Conservation (phyloP, 345 rosid species). For the Excoecaria agallocha region DNA sequence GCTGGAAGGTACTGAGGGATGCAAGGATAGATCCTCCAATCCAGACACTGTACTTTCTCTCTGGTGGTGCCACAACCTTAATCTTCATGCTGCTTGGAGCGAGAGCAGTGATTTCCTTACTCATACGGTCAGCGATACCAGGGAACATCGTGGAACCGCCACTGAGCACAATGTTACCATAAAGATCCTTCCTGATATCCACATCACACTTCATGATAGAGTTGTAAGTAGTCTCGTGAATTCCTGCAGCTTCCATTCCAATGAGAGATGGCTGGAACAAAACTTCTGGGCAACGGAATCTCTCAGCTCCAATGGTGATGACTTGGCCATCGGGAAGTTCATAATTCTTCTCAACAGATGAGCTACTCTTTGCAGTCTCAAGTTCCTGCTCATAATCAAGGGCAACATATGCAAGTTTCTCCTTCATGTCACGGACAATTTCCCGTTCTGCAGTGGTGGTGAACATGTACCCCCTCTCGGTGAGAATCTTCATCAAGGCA, state of each 20-base stretch:
- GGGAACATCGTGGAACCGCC: constrained; percentile 16
- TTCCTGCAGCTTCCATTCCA: constrained; percentile 14
- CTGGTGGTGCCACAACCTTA: constrained; percentile 12
- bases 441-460: constrained; percentile 38
- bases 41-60: constrained; percentile 13
- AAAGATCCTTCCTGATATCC: constrained; percentile 11
- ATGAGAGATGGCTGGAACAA: constrained; percentile 14
- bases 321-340: constrained; percentile 15
- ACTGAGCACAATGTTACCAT: constrained; percentile 14
- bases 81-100: constrained; percentile 13
- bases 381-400: constrained; percentile 20
- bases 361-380: constrained; percentile 11
- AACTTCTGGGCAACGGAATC: constrained; percentile 15
- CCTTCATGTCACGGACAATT: constrained; percentile 38
- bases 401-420: constrained; percentile 32
- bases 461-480: constrained; percentile 30
- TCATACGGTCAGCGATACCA: constrained; percentile 12
- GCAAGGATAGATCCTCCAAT: constrained; percentile 14
- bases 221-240: constrained; percentile 10
- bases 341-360: constrained; percentile 11
- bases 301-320: constrained; percentile 14
- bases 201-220: constrained; percentile 15
- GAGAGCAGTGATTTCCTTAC: constrained; percentile 11
- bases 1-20: constrained; percentile 8
- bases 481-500: constrained; percentile 14